Evolutionary conservation across 768 basidiomycete species (phyloP).

Genomic region (Aureoboletus auriporus): DNA sequence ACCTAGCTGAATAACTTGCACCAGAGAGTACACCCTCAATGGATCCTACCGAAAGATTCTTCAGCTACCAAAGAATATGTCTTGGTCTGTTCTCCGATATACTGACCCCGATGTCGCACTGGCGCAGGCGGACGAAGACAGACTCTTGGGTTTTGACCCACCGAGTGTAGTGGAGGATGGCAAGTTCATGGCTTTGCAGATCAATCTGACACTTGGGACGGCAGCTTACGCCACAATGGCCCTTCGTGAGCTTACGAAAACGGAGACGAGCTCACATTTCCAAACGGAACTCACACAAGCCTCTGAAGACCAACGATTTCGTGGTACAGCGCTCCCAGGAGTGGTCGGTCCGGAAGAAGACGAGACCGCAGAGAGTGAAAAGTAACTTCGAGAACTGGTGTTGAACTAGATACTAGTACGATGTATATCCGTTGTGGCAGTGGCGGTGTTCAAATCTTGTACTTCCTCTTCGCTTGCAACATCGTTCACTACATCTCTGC

Average conservation of each 20-base stretch:
- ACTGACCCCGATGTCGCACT: slow-evolving; percentile 91
- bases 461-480: background rate
- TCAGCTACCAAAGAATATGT: slow-evolving; percentile 76
- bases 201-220: slow-evolving; percentile 80
- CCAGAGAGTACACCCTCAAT: slow-evolving; percentile 85
- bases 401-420: too few relatives aligned
- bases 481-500: too few relatives aligned
- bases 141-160: slow-evolving; percentile 74
- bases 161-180: slow-evolving; percentile 67
- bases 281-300: slow-evolving; percentile 75
- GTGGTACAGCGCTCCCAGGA: slow-evolving; percentile 39
- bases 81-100: slow-evolving; percentile 82
- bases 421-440: background rate
- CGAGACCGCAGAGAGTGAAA: slow-evolving; percentile 4
- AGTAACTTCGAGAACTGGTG: background rate
- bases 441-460: background rate
- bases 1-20: slow-evolving; percentile 7
- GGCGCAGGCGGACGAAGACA: slow-evolving; percentile 94
- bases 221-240: slow-evolving; percentile 99
- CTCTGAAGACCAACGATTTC: slow-evolving; percentile 81
- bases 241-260: slow-evolving; percentile 89
- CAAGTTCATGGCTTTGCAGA: slow-evolving; percentile 83
- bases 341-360: slow-evolving; percentile 22
- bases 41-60: slow-evolving; percentile 94
- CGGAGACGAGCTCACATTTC: slow-evolving; percentile 89